Evolutionary conservation across 2,329 filamentous ascomycete species (phyloP).

Genomic region (Cytospora piceicola): DNA sequence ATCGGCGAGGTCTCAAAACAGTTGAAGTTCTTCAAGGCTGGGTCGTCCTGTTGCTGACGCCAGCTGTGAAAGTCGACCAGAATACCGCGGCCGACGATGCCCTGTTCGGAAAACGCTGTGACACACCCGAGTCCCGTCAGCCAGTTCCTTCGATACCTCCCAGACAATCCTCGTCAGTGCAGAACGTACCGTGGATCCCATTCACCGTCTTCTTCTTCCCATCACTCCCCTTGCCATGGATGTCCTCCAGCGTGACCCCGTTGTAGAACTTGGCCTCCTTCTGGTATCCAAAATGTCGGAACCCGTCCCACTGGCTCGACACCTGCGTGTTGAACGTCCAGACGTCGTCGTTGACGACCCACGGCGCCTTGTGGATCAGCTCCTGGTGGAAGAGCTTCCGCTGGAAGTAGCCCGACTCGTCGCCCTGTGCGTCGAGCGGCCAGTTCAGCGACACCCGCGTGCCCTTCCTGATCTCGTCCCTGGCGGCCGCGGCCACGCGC

Average conservation of each 20-base stretch:
- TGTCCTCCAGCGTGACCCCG: constrained; percentile 41
- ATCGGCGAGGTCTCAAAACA: constrained; percentile 42
- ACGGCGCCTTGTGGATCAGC: constrained; percentile 54
- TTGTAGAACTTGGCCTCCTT: constrained; percentile 45
- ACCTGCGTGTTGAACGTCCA: constrained; percentile 63
- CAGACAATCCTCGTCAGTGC: not conserved
- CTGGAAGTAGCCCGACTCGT: constrained; percentile 55
- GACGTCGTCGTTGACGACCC: constrained; percentile 62
- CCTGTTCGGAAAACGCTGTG: constrained; percentile 53
- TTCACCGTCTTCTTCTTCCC: constrained; percentile 43
- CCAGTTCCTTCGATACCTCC: not conserved
- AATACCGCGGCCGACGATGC: constrained; percentile 60
- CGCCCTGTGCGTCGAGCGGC: constrained; percentile 57
- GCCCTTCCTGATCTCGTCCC: constrained; percentile 58
- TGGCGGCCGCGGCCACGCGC: constrained; percentile 54
- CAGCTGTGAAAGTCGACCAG: constrained; percentile 57
- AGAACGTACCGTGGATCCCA: constrained; percentile 44
- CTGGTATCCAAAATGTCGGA: constrained; percentile 56
- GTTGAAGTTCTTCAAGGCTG: constrained; percentile 36
- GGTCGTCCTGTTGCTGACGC: constrained; percentile 44
- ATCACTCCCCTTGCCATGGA: constrained; percentile 36
- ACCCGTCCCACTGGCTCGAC: constrained; percentile 62
- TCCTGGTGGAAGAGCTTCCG: constrained; percentile 59
- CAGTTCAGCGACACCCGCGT: constrained; percentile 63
- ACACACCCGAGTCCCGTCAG: not conserved